A percentile compares a stretch with the other conserved stretches of the same genome.
phyloP scores from a whole-genome alignment of 2,329 filamentous ascomycete genomes.

The Fusarium chlamydosporum region DNA sequence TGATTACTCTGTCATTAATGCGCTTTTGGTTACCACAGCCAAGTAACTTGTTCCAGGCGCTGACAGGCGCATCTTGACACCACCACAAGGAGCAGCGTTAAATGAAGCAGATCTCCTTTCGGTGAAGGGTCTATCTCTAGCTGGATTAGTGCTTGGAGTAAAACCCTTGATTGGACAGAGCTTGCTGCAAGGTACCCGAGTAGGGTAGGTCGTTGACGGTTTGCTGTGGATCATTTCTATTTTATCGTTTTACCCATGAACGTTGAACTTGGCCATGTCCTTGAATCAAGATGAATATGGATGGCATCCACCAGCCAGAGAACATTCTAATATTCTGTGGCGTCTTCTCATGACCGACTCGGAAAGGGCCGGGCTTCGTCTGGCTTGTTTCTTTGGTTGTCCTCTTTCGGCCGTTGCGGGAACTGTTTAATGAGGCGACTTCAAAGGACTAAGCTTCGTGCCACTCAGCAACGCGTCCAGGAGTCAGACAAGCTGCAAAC shows the following conservation, averaged over 20 bases:
- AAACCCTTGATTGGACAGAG: constrained; percentile 35
- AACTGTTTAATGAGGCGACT: constrained; percentile 28
- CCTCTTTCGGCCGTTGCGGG: constrained; percentile 23
- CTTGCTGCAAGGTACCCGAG: constrained; percentile 46
- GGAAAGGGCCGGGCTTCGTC: constrained; percentile 29
- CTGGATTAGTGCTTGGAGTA: constrained; percentile 32
- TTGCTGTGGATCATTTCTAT: constrained; percentile 29
- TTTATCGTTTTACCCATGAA: constrained; percentile 8
- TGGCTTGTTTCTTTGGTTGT: constrained; percentile 31
- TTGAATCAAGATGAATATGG: constrained; percentile 8
- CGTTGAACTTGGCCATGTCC: not conserved
- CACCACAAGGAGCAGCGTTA: constrained; percentile 42
- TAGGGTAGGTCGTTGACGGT: constrained; percentile 31
- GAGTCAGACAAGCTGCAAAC: constrained; percentile 16
- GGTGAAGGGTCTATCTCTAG: constrained; percentile 28
- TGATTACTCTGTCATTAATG: too few relatives aligned
- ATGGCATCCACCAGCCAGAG: constrained; percentile 8
- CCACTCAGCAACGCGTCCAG: constrained; percentile 32
- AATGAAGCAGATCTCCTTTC: constrained; percentile 49
- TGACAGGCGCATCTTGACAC: constrained; percentile 44
- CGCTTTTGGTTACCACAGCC: constrained; percentile 8
- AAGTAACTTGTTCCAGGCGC: constrained; percentile 27
- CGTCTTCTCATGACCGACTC: constrained; percentile 36
- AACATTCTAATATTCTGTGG: constrained; percentile 37
- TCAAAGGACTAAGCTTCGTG: not conserved